A percentile compares a stretch with the other conserved stretches of the same genome.
Conservation (phyloP, 768 basidiomycete genomes). For the Filobasidium wieringae region DNA sequence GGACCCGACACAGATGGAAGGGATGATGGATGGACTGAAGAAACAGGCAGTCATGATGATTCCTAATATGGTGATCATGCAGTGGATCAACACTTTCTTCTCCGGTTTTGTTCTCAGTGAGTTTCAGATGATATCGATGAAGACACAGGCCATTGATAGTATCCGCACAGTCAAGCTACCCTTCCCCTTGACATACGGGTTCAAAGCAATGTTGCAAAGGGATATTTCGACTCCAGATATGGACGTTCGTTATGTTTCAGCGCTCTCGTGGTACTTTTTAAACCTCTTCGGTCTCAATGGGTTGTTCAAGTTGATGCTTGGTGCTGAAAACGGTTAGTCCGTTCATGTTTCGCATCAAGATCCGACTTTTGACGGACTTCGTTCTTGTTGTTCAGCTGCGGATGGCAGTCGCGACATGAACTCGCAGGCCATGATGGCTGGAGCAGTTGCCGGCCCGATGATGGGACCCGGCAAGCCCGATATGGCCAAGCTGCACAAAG, state of each 20-base stretch:
- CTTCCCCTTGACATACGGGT: constrained; percentile 89
- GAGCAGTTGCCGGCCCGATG: constrained; percentile 27
- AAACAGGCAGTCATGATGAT: constrained; percentile 98
- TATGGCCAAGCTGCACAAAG: constrained; percentile 76
- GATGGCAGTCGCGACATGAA: constrained; percentile 62
- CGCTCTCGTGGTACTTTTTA: constrained; percentile 97
- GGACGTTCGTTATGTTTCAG: constrained; percentile 97
- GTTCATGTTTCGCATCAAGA: not conserved
- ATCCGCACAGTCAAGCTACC: constrained; percentile 81
- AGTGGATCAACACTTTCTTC: constrained; percentile 99
- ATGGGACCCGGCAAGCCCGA: constrained; percentile 57
- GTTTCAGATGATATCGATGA: constrained; percentile 38
- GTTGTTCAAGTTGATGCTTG: constrained; percentile 83
- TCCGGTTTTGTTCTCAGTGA: constrained; percentile 93
- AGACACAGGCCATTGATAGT: not conserved
- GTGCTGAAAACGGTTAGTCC: constrained; percentile 71
- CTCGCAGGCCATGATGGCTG: constrained; percentile 40
- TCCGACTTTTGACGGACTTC: not conserved
- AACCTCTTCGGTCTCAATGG: constrained; percentile 98
- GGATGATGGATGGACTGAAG: constrained; percentile 98
- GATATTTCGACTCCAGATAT: constrained; percentile 90
- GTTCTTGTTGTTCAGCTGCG: constrained; percentile 49
- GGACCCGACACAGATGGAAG: constrained; percentile 88
- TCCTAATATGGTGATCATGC: constrained; percentile 89
- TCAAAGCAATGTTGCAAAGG: constrained; percentile 95